These are phyloP conservation scores for Euphrasia confusa DNA, from an alignment of 257 asterid genomes.

Conservation along the genomic window DNA sequence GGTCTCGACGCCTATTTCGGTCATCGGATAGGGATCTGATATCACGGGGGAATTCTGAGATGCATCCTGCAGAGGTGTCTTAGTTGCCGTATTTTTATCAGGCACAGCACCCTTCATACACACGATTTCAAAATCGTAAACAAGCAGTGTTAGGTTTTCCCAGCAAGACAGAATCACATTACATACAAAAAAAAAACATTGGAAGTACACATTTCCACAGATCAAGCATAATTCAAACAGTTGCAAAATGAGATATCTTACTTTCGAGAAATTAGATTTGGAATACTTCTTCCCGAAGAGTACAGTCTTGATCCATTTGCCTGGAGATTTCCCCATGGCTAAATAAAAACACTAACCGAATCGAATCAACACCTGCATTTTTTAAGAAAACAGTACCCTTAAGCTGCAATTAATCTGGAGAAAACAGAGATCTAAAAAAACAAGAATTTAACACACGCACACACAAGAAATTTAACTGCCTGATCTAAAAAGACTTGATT, in stretches of 20 bases:
- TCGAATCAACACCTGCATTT: constrained; percentile 37
- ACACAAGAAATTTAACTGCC: background rate
- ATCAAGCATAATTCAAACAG: constrained; percentile 11
- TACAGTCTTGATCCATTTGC: constrained; percentile 86
- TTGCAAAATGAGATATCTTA: constrained; percentile 30
- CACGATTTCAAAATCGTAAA: constrained; percentile 19
- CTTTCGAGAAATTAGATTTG: constrained; percentile 64
- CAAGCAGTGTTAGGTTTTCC: constrained; percentile 18
- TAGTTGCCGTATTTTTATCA: constrained; percentile 35
- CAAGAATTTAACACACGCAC: background rate
- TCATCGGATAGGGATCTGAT: constrained; percentile 38
- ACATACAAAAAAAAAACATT: background rate
- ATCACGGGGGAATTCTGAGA: constrained; percentile 38
- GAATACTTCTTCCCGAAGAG: constrained; percentile 93
- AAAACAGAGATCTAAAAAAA: background rate
- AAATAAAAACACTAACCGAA: constrained; percentile 19
- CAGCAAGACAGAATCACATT: background rate
- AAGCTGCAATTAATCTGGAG: constrained; percentile 14
- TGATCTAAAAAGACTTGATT: background rate
- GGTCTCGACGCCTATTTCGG: constrained; percentile 37
- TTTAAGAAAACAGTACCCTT: constrained; percentile 20
- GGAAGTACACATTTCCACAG: background rate
- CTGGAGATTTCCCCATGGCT: constrained; percentile 94
- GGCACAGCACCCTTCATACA: constrained; percentile 44
- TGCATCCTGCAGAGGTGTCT: constrained; percentile 37